Evolutionary conservation across 495 filamentous ascomycete genomes (phyloP), one percentile per base, ranked within the genome.

Genomic region (Beverwykella pulmonaria): DNA sequence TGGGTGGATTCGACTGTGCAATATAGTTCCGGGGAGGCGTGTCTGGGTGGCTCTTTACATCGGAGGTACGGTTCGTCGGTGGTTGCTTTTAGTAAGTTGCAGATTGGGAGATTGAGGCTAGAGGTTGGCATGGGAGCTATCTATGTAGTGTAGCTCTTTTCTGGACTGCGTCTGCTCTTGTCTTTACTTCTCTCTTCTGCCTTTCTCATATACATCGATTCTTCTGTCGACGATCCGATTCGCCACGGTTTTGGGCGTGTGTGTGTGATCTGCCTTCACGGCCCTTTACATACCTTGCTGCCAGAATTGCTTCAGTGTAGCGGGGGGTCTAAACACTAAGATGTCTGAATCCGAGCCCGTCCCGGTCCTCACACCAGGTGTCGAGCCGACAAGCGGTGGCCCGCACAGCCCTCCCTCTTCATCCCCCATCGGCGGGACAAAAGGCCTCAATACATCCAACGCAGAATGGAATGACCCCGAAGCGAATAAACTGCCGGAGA

Each of bases 401-500:
- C 17, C 61, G 14, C 67, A 69, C 32, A 46, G 27, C 23, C 67
- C 61, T 25, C 61, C 67, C 10, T 27, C 60, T 1, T 68, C 58
- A 6, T 25, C 44, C 2, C 39, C 52, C 5, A 2, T 19, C 17
- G 39, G 25, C 17, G 34, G 32, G 1, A 54, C 23, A 17, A 59
- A 63, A 48, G 53, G 15, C 14, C 53, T 25, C 22, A 59, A 68
- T 52, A 32, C 55, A 26, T 60, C 32, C 26, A 64, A 62, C 7
- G 57, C 30, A 14, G 53, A 69, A 23, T 58, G 54, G 36, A 76
- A 76, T 46, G 74, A 75, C 71, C 52, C 65, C 1, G 73, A 78
- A 63, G 74, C 74, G 2, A 75, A 74, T 19, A 53, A 54, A 44
- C 50, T 76, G 10, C 69, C 76, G 17, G 72, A 76, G 57, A 75